Conservation (phyloP, 2,329 filamentous ascomycete genomes). For the Colletotrichum sp. region DNA sequence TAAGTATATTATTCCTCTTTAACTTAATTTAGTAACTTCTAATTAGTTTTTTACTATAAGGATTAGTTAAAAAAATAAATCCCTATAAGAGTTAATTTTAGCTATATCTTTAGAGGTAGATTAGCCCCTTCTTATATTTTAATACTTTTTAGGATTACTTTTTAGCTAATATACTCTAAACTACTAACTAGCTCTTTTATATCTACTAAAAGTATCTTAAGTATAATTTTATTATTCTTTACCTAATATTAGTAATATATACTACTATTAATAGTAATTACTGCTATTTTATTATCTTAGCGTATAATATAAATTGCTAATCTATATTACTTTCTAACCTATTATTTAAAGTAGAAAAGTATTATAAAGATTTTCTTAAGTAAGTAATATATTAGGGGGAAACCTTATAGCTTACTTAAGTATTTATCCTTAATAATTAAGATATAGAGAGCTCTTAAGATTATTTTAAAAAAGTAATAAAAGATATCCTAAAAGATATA, state of each 20-base stretch:
- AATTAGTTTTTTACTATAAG: neutral
- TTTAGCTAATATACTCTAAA: no score
- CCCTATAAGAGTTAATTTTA: neutral
- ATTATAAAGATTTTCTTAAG: no score
- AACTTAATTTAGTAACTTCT: neutral
- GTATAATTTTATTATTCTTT: neutral
- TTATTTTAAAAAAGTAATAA: neutral
- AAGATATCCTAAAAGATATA: no score
- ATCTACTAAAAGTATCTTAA: neutral
- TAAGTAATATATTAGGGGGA: rapidly evolving
- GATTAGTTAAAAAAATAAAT: neutral
- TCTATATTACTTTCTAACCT: no score
- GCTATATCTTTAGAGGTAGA: rapidly evolving
- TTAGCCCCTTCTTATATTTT: rapidly evolving
- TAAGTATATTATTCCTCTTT: no score
- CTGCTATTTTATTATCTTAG: neutral
- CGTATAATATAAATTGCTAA: no score
- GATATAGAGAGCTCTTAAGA: rapidly evolving
- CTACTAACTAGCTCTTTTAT: no score
- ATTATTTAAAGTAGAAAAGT: no score
- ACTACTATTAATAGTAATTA: no score
- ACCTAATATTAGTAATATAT: no score
- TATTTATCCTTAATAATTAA: neutral
- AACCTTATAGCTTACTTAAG: neutral
- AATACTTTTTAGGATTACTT: no score